Conservation (phyloP, 2,329 filamentous ascomycete species). For the Cordyceps cateniannulata region DNA sequence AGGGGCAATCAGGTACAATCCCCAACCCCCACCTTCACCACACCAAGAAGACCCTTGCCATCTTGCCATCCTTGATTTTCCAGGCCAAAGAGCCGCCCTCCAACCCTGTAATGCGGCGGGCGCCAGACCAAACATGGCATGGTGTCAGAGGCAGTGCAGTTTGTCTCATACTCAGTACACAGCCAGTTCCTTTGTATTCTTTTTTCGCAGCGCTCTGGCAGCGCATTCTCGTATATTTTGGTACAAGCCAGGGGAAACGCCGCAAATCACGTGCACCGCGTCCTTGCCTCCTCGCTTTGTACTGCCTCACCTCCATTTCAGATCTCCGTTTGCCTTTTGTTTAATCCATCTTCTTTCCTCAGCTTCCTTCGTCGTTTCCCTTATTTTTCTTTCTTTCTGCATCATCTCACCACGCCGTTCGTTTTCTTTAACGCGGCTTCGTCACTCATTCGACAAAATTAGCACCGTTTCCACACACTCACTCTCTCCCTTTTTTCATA, state of each 20-base stretch:
- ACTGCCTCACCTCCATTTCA: background rate
- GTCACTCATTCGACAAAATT: slow-evolving; percentile 7
- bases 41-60: no score
- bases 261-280: background rate
- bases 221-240: background rate
- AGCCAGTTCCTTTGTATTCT: background rate
- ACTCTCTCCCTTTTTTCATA: background rate
- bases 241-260: background rate
- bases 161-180: background rate
- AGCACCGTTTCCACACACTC: background rate
- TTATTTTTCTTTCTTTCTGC: background rate
- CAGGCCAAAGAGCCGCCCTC: background rate
- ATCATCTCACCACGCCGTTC: slow-evolving; percentile 5
- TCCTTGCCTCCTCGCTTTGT: background rate
- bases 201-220: background rate
- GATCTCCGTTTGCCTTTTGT: background rate
- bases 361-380: background rate
- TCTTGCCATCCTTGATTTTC: background rate
- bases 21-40: background rate
- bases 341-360: background rate
- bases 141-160: slow-evolving; percentile 4
- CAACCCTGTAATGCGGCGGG: background rate
- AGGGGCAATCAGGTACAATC: background rate
- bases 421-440: background rate
- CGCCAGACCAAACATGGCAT: background rate